A percentile compares a stretch with the other conserved stretches of the same genome.
phyloP scores from a whole-genome alignment of 2,329 filamentous ascomycete species.

The Herpomyces periplanetae region DNA sequence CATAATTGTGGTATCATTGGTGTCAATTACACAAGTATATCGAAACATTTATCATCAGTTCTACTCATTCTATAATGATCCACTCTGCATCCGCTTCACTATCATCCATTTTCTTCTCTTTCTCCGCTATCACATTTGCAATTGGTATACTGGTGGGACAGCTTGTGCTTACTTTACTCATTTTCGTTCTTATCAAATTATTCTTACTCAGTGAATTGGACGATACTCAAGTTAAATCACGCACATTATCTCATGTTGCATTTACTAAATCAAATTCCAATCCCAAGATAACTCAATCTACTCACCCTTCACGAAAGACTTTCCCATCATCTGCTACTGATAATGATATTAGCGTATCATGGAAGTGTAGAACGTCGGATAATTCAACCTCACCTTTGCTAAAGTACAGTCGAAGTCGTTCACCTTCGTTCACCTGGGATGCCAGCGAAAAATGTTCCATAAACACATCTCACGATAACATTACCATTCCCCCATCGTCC shows the following conservation, averaged over 20 bases:
- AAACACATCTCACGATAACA: conserved; percentile 29
- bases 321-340: conserved; percentile 18
- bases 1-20: too few relatives aligned
- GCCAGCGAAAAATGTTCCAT: conserved; percentile 14
- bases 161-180: conserved; percentile 52
- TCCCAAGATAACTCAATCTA: conserved; percentile 4
- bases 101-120: conserved; percentile 4
- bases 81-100: conserved; percentile 4
- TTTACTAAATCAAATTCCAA: conserved; percentile 24
- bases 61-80: conserved; percentile 5
- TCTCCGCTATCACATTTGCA: conserved; percentile 38
- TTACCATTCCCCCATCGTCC: conserved; percentile 31
- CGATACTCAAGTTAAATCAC: conserved; percentile 33
- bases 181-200: conserved; percentile 92
- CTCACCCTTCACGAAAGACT: conserved; percentile 6
- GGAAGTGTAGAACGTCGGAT: conserved; percentile 6
- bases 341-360: conserved; percentile 15
- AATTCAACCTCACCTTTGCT: conserved; percentile 6
- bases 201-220: conserved; percentile 91
- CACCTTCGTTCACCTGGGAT: too few relatives aligned
- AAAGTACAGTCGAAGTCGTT: conserved; percentile 10
- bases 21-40: too few relatives aligned
- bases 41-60: too few relatives aligned
- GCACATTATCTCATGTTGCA: conserved; percentile 30
- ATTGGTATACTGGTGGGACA: conserved; percentile 78